Percentiles rank a stretch among this genome's conserved stretches.
These are phyloP conservation scores for Syzygium grande DNA, from an alignment of 345 rosid species.

Conservation along the genomic window DNA sequence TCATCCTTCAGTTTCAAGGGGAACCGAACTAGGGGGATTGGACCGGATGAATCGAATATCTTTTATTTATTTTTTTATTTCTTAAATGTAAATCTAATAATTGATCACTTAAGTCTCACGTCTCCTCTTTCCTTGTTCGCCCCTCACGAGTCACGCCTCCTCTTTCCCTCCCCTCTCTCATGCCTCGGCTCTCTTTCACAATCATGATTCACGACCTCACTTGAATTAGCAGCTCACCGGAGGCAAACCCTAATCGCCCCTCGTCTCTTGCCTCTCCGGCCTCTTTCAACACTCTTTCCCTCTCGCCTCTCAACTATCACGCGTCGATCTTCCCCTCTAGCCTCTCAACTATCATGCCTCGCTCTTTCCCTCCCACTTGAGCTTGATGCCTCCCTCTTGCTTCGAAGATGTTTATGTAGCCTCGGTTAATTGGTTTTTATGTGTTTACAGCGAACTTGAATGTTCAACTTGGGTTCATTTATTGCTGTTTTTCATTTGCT, in stretches of 20 bases:
- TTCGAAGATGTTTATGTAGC: background rate
- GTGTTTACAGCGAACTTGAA: background rate
- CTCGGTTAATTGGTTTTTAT: background rate
- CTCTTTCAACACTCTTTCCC: too few relatives aligned
- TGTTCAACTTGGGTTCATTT: background rate
- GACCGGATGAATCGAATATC: background rate
- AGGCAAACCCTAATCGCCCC: background rate
- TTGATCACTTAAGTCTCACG: background rate
- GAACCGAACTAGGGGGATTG: fast-evolving
- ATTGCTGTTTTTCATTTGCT: too few relatives aligned
- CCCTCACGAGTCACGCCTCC: background rate
- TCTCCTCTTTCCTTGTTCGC: background rate
- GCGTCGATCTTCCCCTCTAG: background rate
- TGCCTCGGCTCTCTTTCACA: background rate
- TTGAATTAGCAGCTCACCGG: background rate
- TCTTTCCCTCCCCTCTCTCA: background rate
- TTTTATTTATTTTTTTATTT: background rate
- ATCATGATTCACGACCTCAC: background rate
- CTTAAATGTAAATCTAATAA: background rate
- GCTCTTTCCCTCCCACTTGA: too few relatives aligned
- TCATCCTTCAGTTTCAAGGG: fast-evolving
- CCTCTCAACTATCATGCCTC: too few relatives aligned
- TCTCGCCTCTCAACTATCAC: background rate
- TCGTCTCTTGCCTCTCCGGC: too few relatives aligned
- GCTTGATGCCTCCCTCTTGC: background rate